phyloP scores from a whole-genome alignment of 2,329 filamentous ascomycete genomes.

The Cadophora sp. region DNA sequence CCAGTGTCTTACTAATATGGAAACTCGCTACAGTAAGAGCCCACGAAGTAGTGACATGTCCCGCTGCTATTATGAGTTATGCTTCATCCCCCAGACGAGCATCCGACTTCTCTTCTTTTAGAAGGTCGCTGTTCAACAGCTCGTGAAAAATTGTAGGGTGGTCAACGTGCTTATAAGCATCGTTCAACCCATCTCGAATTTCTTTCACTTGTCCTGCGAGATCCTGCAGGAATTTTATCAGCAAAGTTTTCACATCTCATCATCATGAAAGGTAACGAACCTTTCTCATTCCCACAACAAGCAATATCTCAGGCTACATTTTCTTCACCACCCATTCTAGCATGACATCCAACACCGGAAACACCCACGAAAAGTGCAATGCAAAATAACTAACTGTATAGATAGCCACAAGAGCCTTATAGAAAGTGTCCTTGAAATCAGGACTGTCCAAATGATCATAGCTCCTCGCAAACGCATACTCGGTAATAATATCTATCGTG shows the following conservation, averaged over 20 bases:
- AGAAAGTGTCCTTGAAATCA: slow-evolving; percentile 19
- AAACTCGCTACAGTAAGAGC: slow-evolving; percentile 44
- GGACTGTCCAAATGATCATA: slow-evolving; percentile 24
- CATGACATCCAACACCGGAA: slow-evolving; percentile 23
- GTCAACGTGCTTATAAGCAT: slow-evolving; percentile 20
- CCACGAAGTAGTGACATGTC: slow-evolving; percentile 46
- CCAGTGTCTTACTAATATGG: slow-evolving; percentile 40
- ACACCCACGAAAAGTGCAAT: slow-evolving; percentile 22
- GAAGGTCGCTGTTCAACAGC: slow-evolving; percentile 41
- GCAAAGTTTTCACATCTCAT: background rate
- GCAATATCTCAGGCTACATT: slow-evolving; percentile 32
- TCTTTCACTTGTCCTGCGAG: slow-evolving; percentile 20
- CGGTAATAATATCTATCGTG: slow-evolving; percentile 40
- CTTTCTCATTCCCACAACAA: slow-evolving; percentile 19
- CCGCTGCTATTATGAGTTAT: slow-evolving; percentile 16
- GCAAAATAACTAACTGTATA: slow-evolving; percentile 22
- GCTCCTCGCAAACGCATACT: slow-evolving; percentile 37
- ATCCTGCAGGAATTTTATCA: slow-evolving; percentile 8
- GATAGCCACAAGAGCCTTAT: slow-evolving; percentile 22
- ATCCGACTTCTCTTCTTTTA: slow-evolving; percentile 35
- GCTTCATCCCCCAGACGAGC: slow-evolving; percentile 23
- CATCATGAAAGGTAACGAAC: background rate
- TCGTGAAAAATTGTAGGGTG: slow-evolving; percentile 37
- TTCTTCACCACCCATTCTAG: slow-evolving; percentile 26
- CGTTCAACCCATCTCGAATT: slow-evolving; percentile 19